Conservation (phyloP, 768 basidiomycete genomes). For the Rhizopogon sp. region DNA sequence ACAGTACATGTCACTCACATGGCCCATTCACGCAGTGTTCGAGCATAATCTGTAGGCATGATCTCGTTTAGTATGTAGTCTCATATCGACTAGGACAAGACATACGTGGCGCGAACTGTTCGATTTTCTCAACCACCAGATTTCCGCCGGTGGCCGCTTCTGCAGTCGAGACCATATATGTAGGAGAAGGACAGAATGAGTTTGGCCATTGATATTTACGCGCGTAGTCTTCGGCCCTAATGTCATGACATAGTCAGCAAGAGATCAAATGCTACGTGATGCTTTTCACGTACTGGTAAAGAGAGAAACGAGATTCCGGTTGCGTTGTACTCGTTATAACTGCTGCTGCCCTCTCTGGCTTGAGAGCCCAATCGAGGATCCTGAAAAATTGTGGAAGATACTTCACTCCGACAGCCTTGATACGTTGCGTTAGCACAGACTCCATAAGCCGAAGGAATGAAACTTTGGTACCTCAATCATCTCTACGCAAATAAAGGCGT, state of each 20-base stretch:
- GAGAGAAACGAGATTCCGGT: constrained; percentile 19
- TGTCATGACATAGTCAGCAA: background rate
- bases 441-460: background rate
- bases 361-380: too few species aligned
- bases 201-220: constrained; percentile 28
- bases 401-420: constrained; percentile 32
- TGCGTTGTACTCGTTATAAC: too few species aligned
- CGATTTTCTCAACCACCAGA: constrained; percentile 16
- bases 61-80: background rate
- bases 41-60: constrained; percentile 11
- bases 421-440: background rate
- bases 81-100: background rate
- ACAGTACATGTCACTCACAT: background rate
- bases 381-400: constrained; percentile 31
- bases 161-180: constrained; percentile 10
- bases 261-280: background rate
- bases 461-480: constrained; percentile 32
- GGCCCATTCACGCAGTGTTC: constrained; percentile 24
- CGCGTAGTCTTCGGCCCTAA: constrained; percentile 21
- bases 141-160: constrained; percentile 14
- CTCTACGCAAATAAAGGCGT: constrained; percentile 35
- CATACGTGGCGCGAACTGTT: constrained; percentile 17
- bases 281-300: constrained; percentile 11
- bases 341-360: too few species aligned
- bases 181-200: constrained; percentile 14